phyloP scores from a whole-genome alignment of 495 filamentous ascomycete genomes.

The Hypoxylon cercidicola region DNA sequence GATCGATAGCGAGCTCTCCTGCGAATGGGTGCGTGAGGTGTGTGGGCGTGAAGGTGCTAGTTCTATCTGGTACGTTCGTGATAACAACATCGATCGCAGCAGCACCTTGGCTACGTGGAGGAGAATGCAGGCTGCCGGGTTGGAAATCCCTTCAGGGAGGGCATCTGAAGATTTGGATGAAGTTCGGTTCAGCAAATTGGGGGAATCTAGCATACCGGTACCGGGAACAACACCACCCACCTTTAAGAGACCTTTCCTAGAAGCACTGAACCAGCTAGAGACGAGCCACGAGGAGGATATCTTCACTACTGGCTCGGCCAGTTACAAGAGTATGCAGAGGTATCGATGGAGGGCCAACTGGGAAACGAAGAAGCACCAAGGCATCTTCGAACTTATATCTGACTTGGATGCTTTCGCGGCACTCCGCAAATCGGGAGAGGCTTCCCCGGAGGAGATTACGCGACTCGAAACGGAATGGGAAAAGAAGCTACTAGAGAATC shows the following conservation, averaged over 20 bases:
- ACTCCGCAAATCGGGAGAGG: slow-evolving; percentile 27
- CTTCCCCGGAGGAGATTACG: slow-evolving; percentile 13
- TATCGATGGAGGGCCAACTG: slow-evolving; percentile 44
- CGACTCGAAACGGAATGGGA: slow-evolving; percentile 36
- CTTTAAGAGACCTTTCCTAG: slow-evolving; percentile 46
- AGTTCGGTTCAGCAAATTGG: slow-evolving; percentile 23
- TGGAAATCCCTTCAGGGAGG: slow-evolving; percentile 43
- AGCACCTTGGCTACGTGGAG: slow-evolving; percentile 36
- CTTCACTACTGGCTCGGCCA: slow-evolving; percentile 37
- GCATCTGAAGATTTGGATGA: slow-evolving; percentile 45
- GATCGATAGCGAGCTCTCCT: slow-evolving; percentile 66
- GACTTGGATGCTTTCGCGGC: slow-evolving; percentile 32
- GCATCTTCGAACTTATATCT: slow-evolving; percentile 41
- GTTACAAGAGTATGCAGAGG: slow-evolving; percentile 24
- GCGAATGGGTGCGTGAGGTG: slow-evolving; percentile 58
- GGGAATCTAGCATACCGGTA: neutral
- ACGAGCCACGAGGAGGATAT: slow-evolving; percentile 21
- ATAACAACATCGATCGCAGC: slow-evolving; percentile 48
- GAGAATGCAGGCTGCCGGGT: slow-evolving; percentile 51
- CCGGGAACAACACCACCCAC: slow-evolving; percentile 35
- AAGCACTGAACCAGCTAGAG: slow-evolving; percentile 48
- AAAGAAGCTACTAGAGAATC: slow-evolving; percentile 8
- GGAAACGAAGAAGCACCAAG: slow-evolving; percentile 26
- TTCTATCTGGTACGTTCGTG: slow-evolving; percentile 40
- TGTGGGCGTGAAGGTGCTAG: slow-evolving; percentile 44